phyloP scores from a whole-genome alignment of 768 basidiomycete genomes.

The Cystofilobasidium bisporidii region DNA sequence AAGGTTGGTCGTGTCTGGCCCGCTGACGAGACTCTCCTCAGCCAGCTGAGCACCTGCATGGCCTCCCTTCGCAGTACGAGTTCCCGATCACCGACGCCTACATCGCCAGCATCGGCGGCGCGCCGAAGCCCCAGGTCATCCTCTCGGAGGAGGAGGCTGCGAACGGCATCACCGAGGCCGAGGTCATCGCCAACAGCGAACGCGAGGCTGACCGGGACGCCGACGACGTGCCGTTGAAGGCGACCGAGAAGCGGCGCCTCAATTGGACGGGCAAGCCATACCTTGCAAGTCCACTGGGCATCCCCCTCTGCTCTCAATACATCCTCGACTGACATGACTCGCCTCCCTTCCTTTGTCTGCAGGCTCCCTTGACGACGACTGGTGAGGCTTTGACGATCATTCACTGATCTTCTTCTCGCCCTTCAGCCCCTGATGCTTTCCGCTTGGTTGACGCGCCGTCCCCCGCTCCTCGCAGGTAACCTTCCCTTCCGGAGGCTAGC shows the following conservation, averaged over 20 bases:
- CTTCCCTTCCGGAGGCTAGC: constrained; percentile 90
- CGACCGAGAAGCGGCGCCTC: constrained; percentile 74
- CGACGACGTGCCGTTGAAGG: constrained; percentile 61
- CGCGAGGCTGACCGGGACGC: constrained; percentile 43
- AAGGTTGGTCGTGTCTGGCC: constrained; percentile 47
- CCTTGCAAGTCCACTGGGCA: constrained; percentile 49
- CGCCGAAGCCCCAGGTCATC: constrained; percentile 14
- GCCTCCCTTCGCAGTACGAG: constrained; percentile 57
- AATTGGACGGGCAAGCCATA: constrained; percentile 84
- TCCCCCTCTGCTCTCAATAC: neutral
- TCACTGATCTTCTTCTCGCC: too few species aligned
- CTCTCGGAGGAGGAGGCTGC: constrained; percentile 27
- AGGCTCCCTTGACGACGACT: constrained; percentile 27
- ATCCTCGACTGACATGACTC: too few species aligned
- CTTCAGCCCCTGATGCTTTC: too few species aligned
- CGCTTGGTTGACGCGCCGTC: neutral
- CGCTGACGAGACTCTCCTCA: too few species aligned
- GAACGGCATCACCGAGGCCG: constrained; percentile 27
- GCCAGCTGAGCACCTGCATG: neutral
- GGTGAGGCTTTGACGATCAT: too few species aligned
- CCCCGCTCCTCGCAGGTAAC: neutral
- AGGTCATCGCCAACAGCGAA: constrained; percentile 18
- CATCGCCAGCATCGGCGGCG: constrained; percentile 43
- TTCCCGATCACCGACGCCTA: constrained; percentile 57
- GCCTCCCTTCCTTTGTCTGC: neutral